These are phyloP conservation scores for Vishniacozyma victoriae DNA, from an alignment of 768 basidiomycete genomes.

Conservation along the genomic window DNA sequence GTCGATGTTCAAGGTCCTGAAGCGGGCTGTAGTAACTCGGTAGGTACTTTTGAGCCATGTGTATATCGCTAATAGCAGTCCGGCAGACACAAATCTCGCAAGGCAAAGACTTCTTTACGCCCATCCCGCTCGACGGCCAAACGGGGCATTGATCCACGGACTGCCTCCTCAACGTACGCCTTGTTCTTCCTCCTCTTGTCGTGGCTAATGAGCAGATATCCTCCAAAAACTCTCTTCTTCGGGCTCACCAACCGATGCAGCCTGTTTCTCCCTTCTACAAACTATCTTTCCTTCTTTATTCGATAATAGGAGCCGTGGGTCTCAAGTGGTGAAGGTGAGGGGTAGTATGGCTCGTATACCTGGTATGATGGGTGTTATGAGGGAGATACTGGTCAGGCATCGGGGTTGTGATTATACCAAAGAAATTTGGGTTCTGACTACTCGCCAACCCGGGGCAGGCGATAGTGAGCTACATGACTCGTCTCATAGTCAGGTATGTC, in stretches of 20 bases:
- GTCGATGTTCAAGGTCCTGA: too few relatives aligned
- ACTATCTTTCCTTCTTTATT: conserved; percentile 58
- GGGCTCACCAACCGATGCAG: conserved; percentile 52
- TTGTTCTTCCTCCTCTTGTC: not conserved
- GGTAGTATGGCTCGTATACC: conserved; percentile 7
- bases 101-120: conserved; percentile 42
- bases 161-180: conserved; percentile 28
- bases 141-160: conserved; percentile 13
- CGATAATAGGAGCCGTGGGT: not conserved
- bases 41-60: too few relatives aligned
- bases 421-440: not conserved
- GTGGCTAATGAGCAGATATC: conserved; percentile 52
- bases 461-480: too few relatives aligned
- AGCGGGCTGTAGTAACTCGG: not conserved
- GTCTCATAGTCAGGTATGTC: conserved; percentile 18
- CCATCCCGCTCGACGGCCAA: conserved; percentile 7
- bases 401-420: conserved; percentile 11
- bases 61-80: conserved; percentile 1
- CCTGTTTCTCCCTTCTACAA: conserved; percentile 57
- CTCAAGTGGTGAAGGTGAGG: not conserved
- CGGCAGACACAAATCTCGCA: conserved; percentile 27
- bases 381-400: conserved; percentile 24
- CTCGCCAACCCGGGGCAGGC: not conserved
- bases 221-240: conserved; percentile 51
- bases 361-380: conserved; percentile 19